Conservation (phyloP, 2,329 filamentous ascomycete genomes). For the Pestalotiopsis fici region DNA sequence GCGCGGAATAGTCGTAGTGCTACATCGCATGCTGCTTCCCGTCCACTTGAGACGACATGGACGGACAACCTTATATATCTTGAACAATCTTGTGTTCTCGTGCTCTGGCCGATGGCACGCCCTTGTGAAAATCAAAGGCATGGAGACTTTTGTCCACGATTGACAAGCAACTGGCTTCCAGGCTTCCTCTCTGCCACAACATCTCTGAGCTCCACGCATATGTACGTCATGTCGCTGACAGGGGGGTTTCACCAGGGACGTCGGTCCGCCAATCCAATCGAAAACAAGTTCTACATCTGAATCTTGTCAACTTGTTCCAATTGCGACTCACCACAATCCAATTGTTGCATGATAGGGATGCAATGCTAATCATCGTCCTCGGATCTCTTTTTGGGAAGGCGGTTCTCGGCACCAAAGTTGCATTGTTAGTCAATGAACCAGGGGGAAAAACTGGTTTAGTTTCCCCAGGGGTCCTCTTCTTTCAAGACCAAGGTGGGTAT, state of each 20-base stretch:
- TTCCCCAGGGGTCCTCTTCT: not conserved
- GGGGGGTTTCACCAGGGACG: not conserved
- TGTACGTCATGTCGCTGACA: slow-evolving; percentile 3
- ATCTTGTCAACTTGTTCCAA: not conserved
- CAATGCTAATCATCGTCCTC: not conserved
- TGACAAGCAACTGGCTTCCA: too few relatives aligned
- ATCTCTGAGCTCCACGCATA: not conserved
- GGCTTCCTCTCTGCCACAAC: not conserved
- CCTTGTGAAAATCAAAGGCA: too few relatives aligned
- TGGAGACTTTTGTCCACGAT: too few relatives aligned
- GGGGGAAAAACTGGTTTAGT: slow-evolving; percentile 9
- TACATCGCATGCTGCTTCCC: too few relatives aligned
- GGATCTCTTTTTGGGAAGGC: not conserved
- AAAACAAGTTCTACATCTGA: slow-evolving; percentile 1
- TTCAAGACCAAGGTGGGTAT: not conserved
- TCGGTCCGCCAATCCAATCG: not conserved
- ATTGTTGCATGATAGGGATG: not conserved
- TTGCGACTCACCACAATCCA: not conserved
- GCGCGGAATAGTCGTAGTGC: not conserved
- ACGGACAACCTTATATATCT: too few relatives aligned
- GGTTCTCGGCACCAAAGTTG: not conserved
- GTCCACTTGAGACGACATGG: too few relatives aligned
- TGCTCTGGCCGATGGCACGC: too few relatives aligned
- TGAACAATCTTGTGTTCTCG: too few relatives aligned
- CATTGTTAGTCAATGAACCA: slow-evolving; percentile 3